Percentiles rank a stretch among this genome's conserved stretches.
Conservation (phyloP, 495 filamentous ascomycete species). For the Penicillium paradoxum region DNA sequence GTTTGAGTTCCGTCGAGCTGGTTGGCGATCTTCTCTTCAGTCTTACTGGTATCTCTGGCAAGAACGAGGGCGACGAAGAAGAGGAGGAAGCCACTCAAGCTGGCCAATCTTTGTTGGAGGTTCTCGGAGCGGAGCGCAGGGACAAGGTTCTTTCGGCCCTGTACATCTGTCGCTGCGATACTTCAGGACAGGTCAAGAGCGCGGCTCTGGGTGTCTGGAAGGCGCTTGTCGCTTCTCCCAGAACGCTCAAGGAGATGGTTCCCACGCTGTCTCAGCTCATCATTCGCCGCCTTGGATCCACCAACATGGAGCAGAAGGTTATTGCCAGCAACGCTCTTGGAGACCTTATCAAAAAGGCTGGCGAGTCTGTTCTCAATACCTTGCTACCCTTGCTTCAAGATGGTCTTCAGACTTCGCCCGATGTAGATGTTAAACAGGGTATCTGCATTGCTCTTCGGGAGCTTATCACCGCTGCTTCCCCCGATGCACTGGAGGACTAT, state of each 20-base stretch:
- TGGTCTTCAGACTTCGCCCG: slow-evolving; percentile 78
- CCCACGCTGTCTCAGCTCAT: slow-evolving; percentile 91
- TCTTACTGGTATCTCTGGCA: slow-evolving; percentile 88
- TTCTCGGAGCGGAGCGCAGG: slow-evolving; percentile 89
- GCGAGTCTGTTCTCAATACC: slow-evolving; percentile 83
- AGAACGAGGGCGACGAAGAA: slow-evolving; percentile 75
- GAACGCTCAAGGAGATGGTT: slow-evolving; percentile 88
- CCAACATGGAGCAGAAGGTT: slow-evolving; percentile 96
- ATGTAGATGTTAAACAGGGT: slow-evolving; percentile 92
- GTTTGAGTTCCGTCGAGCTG: slow-evolving; percentile 94
- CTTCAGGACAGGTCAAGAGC: slow-evolving; percentile 81
- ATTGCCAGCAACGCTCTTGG: slow-evolving; percentile 96
- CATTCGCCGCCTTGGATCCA: slow-evolving; percentile 87
- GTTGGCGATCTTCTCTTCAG: slow-evolving; percentile 98
- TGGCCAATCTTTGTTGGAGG: slow-evolving; percentile 83
- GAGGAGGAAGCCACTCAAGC: slow-evolving; percentile 75
- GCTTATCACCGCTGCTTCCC: slow-evolving; percentile 85
- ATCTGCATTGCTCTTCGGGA: slow-evolving; percentile 95
- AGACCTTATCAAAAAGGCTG: slow-evolving; percentile 93
- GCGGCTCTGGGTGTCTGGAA: slow-evolving; percentile 96
- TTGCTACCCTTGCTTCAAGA: slow-evolving; percentile 90
- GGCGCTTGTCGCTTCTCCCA: slow-evolving; percentile 86
- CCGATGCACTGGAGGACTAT: slow-evolving; percentile 85
- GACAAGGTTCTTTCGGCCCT: slow-evolving; percentile 92
- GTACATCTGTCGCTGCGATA: slow-evolving; percentile 98